A percentile compares a stretch with the other conserved stretches of the same genome.
Conservation (phyloP, 345 rosid genomes). For the Syzygium jambos region DNA sequence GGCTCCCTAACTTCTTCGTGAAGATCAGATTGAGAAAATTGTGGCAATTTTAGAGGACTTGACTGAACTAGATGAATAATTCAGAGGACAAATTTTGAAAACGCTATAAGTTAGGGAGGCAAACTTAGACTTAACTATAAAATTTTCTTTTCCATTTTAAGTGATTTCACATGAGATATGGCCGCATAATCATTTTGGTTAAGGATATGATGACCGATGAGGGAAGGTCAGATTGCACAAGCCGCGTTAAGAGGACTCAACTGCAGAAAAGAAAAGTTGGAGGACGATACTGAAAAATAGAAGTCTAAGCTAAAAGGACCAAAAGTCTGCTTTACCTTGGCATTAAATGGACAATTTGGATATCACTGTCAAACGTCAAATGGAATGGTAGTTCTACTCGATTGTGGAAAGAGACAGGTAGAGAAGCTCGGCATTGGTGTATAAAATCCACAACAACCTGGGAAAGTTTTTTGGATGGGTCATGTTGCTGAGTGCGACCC, state of each 20-base stretch:
- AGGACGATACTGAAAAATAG: background rate
- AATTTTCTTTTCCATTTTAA: background rate
- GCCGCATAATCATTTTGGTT: background rate
- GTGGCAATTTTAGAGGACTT: background rate
- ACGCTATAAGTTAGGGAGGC: background rate
- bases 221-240: background rate
- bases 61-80: background rate
- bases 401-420: background rate
- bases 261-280: background rate
- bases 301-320: background rate
- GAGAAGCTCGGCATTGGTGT: background rate
- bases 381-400: background rate
- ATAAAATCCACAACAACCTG: background rate
- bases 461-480: background rate
- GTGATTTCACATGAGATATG: background rate
- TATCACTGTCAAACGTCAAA: background rate
- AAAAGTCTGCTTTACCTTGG: background rate
- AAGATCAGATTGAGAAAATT: background rate
- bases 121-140: background rate
- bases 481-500: background rate
- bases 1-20: background rate
- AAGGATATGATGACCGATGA: background rate
- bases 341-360: background rate
- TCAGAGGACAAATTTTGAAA: background rate
- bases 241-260: background rate